Percentiles rank a stretch among this genome's conserved stretches.
phyloP scores from a whole-genome alignment of 208 protist genomes.

The Acanthamoeba triangularis region DNA sequence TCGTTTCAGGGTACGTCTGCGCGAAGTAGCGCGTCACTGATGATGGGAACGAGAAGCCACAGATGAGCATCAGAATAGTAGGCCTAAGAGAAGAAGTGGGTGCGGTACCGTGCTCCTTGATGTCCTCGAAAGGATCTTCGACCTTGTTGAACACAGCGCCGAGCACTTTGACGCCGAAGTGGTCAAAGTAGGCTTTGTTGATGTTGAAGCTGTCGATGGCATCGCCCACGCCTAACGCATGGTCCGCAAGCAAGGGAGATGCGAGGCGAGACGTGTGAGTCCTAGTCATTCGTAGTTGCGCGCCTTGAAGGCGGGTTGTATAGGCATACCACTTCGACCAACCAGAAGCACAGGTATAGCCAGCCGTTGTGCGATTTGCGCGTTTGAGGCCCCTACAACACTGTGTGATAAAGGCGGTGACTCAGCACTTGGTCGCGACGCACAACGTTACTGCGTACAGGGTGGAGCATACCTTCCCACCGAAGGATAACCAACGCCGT shows the following conservation, averaged over 20 bases:
- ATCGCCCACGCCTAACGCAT: neutral
- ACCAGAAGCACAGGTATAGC: neutral
- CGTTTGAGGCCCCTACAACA: conserved; percentile 47
- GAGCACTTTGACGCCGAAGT: conserved; percentile 28
- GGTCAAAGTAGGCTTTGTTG: conserved; percentile 50
- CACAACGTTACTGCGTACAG: neutral
- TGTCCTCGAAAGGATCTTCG: conserved; percentile 52
- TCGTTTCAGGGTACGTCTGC: neutral
- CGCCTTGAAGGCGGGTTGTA: too few relatives aligned
- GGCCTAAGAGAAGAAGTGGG: neutral
- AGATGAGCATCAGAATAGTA: neutral
- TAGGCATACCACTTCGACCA: conserved; percentile 23
- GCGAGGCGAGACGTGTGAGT: neutral
- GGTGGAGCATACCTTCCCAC: neutral
- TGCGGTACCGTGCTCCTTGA: conserved; percentile 44
- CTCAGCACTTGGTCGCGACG: too few relatives aligned
- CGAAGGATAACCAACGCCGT: conserved; percentile 56
- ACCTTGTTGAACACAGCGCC: conserved; percentile 61
- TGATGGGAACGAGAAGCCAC: neutral
- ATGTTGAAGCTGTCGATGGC: conserved; percentile 69
- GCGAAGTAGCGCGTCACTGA: conserved; percentile 29
- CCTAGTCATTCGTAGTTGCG: neutral
- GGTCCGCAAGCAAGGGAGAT: neutral
- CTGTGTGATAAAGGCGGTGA: neutral
- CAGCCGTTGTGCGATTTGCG: conserved; percentile 14